Conservation (phyloP, 2,329 filamentous ascomycete species). For the Didymella sp. region DNA sequence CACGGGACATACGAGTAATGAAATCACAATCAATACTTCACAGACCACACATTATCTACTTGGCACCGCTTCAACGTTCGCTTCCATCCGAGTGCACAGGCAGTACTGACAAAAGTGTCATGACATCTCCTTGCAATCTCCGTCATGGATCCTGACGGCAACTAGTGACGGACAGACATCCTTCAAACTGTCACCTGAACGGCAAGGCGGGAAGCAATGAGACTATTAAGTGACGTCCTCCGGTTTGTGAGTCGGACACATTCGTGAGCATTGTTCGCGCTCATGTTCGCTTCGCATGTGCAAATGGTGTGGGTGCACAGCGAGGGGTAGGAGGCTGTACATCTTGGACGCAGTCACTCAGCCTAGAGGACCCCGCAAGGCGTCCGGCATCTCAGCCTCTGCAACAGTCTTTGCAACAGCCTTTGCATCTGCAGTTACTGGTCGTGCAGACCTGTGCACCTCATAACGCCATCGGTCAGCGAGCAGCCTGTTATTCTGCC, state of each 20-base stretch:
- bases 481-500: slow-evolving; percentile 15
- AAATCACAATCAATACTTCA: slow-evolving; percentile 22
- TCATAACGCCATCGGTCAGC: background rate
- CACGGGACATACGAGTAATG: slow-evolving; percentile 19
- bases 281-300: slow-evolving; percentile 9
- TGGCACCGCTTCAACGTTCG: slow-evolving; percentile 16
- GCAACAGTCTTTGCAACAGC: background rate
- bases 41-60: slow-evolving; percentile 7
- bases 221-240: slow-evolving; percentile 1
- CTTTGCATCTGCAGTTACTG: background rate
- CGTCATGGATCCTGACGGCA: slow-evolving; percentile 18
- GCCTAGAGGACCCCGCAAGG: background rate
- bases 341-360: slow-evolving; percentile 12
- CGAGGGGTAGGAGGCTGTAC: slow-evolving; percentile 18
- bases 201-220: slow-evolving; percentile 9
- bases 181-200: slow-evolving; percentile 7
- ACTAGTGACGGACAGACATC: slow-evolving; percentile 10
- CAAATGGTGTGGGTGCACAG: slow-evolving; percentile 18
- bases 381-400: slow-evolving; percentile 8
- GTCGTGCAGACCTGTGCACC: slow-evolving; percentile 1
- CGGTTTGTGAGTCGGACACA: slow-evolving; percentile 3
- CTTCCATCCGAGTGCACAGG: slow-evolving; percentile 18
- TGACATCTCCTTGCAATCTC: slow-evolving; percentile 19
- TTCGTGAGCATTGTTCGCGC: slow-evolving; percentile 12
- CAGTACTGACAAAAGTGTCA: slow-evolving; percentile 6